phyloP scores from a whole-genome alignment of 805 yeast genomes.

The Zygoascus biomembranicola region DNA sequence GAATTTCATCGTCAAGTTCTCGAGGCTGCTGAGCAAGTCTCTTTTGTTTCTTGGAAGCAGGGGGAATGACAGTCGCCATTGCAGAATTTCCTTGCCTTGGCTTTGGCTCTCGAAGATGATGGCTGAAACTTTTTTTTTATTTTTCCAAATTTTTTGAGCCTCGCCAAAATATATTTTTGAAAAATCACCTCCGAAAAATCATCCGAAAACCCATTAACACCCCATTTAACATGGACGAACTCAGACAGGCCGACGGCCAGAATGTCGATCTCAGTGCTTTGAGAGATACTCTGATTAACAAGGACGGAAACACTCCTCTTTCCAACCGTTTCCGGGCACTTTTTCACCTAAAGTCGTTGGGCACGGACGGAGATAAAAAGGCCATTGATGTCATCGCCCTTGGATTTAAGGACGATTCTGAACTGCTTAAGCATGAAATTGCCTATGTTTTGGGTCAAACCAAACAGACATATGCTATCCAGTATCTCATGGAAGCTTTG shows the following conservation, averaged over 20 bases:
- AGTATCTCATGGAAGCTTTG: conserved; percentile 64
- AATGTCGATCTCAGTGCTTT: conserved; percentile 15
- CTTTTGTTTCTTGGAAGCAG: conserved; percentile 83
- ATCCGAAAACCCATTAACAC: no score
- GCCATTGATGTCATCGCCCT: conserved; percentile 82
- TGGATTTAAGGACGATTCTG: conserved; percentile 74
- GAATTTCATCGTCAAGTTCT: conserved; percentile 57
- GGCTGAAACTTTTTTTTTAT: background rate
- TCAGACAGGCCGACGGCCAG: conserved; percentile 19
- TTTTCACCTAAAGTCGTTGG: conserved; percentile 81
- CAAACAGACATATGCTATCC: conserved; percentile 70
- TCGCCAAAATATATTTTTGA: no score
- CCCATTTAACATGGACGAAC: conserved; percentile 16
- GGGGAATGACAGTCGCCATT: conserved; percentile 93
- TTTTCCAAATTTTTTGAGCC: background rate
- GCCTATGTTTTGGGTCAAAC: conserved; percentile 97
- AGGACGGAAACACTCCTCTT: conserved; percentile 55
- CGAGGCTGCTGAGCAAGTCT: conserved; percentile 74
- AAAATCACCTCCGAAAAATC: no score
- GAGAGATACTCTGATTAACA: conserved; percentile 23
- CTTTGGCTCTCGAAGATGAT: background rate
- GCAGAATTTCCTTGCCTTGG: background rate
- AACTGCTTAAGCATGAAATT: conserved; percentile 91
- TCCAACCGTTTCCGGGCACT: conserved; percentile 91
- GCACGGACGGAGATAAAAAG: conserved; percentile 55